phyloP scores from a whole-genome alignment of 1,284 basidiomycete genomes.

The Sanghuangporus weigelae region DNA sequence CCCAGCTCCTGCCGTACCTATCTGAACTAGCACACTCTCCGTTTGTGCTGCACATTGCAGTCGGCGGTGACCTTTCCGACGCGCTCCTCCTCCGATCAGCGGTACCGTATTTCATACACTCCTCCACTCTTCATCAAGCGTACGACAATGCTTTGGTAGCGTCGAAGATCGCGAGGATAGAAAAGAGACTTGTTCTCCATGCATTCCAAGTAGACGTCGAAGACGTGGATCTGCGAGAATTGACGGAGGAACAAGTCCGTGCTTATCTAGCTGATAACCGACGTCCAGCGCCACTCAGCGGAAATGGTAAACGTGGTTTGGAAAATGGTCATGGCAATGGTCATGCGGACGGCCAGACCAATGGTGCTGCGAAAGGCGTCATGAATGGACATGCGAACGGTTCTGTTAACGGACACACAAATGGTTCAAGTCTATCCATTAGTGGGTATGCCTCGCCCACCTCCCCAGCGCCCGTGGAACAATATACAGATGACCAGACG shows the following conservation, averaged over 20 bases:
- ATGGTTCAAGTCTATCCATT: constrained; percentile 19
- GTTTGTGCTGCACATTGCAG: constrained; percentile 54
- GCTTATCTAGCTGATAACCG: constrained; percentile 51
- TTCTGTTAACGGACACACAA: constrained; percentile 22
- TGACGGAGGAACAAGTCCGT: constrained; percentile 51
- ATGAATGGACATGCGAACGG: constrained; percentile 27
- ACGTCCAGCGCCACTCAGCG: constrained; percentile 26
- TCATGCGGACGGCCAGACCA: constrained; percentile 21
- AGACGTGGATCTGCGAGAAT: constrained; percentile 39
- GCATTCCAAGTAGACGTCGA: constrained; percentile 53
- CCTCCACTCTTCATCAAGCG: constrained; percentile 55
- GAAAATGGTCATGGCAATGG: constrained; percentile 27
- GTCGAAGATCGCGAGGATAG: constrained; percentile 54
- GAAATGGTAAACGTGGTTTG: constrained; percentile 19
- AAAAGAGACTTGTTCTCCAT: constrained; percentile 71
- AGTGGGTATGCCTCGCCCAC: constrained; percentile 3
- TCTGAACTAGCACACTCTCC: constrained; percentile 48
- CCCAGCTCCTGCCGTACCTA: constrained; percentile 52
- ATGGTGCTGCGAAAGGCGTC: background rate
- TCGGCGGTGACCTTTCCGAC: constrained; percentile 50
- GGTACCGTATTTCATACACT: constrained; percentile 60
- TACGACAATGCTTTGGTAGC: constrained; percentile 71
- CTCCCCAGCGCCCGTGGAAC: constrained; percentile 18
- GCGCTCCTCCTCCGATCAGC: constrained; percentile 52
- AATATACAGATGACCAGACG: constrained; percentile 21